These are phyloP conservation scores for Iris pallida DNA, from an alignment of 116 monocot genomes.

Conservation along the genomic window DNA sequence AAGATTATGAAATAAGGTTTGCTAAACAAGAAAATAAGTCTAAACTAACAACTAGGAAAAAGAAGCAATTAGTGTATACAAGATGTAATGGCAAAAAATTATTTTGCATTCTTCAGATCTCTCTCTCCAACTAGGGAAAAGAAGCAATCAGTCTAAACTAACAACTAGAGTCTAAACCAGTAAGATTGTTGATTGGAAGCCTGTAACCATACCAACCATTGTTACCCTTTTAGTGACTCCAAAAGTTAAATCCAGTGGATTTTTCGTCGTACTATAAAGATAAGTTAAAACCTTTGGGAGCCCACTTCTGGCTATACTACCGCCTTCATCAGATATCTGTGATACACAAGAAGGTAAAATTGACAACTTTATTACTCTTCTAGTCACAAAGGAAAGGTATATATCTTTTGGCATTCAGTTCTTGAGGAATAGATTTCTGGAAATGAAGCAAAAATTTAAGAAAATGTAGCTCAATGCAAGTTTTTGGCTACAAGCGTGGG, in stretches of 20 bases:
- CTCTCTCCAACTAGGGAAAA: no score
- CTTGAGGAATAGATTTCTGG: no score
- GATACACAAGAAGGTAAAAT: constrained; percentile 5
- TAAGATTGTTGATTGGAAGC: no score
- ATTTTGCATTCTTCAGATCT: no score
- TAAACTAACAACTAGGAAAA: not conserved
- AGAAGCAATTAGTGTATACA: no score
- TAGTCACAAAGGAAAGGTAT: not conserved
- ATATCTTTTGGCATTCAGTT: no score
- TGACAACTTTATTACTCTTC: not conserved
- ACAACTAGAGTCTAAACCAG: no score
- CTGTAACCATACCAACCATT: constrained; percentile 96
- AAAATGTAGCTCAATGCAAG: no score
- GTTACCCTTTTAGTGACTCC: constrained; percentile 39
- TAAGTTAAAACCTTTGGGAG: constrained; percentile 94
- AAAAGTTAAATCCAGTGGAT: constrained; percentile 54
- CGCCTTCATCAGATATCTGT: constrained; percentile 98
- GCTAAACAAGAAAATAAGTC: not conserved
- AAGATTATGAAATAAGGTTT: not conserved
- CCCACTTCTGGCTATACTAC: constrained; percentile 93
- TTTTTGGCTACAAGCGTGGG: no score
- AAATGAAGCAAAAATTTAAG: no score
- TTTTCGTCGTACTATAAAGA: constrained; percentile 88
- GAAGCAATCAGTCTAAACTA: no score
- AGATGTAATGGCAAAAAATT: not conserved